Conservation (phyloP, 2,329 filamentous ascomycete genomes). For the Rhytidhysteron rufulum region DNA sequence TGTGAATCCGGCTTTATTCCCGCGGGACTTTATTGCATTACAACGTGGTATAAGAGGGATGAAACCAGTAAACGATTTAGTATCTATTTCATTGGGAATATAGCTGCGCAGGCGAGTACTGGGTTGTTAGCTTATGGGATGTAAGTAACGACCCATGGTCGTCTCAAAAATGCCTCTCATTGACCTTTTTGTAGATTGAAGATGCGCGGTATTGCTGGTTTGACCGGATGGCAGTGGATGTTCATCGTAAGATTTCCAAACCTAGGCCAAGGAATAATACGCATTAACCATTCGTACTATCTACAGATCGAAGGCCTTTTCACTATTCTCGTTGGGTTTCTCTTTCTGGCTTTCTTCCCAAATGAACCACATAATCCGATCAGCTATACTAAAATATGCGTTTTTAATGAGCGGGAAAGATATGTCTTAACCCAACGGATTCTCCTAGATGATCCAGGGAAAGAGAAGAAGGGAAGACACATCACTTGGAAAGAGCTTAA, state of each 20-base stretch:
- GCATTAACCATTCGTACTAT: not conserved
- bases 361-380: slow-evolving; percentile 17
- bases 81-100: slow-evolving; percentile 39
- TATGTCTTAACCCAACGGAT: slow-evolving; percentile 5
- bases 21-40: slow-evolving; percentile 60
- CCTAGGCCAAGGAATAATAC: not conserved
- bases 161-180: no score
- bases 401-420: slow-evolving; percentile 1
- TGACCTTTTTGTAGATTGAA: slow-evolving; percentile 21
- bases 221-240: slow-evolving; percentile 37
- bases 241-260: slow-evolving; percentile 41
- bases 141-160: no score
- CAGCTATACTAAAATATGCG: not conserved
- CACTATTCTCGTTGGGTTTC: slow-evolving; percentile 35
- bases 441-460: slow-evolving; percentile 7
- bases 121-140: slow-evolving; percentile 37
- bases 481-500: slow-evolving; percentile 4
- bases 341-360: slow-evolving; percentile 42
- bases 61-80: slow-evolving; percentile 40
- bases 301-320: slow-evolving; percentile 49
- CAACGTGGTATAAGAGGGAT: slow-evolving; percentile 62
- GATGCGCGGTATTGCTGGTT: slow-evolving; percentile 37
- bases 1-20: slow-evolving; percentile 53
- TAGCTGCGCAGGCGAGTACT: slow-evolving; percentile 30
- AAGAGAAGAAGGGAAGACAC: slow-evolving; percentile 6